Conservation (phyloP, 2,329 filamentous ascomycete species). For the Penicillium sp. region DNA sequence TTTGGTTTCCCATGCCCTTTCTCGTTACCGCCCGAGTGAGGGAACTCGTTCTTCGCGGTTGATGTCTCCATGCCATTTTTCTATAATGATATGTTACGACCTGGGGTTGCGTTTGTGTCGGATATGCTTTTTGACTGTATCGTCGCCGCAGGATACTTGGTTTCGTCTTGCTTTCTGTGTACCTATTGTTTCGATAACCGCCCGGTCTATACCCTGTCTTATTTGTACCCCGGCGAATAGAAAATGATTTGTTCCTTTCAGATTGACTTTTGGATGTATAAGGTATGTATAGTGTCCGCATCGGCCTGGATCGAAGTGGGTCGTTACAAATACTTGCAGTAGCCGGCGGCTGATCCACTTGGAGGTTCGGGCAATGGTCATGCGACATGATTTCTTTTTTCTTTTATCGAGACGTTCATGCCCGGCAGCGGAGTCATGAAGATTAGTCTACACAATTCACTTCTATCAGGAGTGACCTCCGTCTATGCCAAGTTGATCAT, state of each 20-base stretch:
- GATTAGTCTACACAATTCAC: not conserved
- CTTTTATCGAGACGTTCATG: not conserved
- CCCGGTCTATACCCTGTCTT: conserved; percentile 6
- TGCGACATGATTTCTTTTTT: not conserved
- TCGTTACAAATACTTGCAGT: not conserved
- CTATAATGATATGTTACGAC: conserved; percentile 26
- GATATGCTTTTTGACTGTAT: conserved; percentile 11
- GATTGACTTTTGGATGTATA: not conserved
- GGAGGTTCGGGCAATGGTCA: not conserved
- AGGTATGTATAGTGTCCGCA: too few relatives aligned
- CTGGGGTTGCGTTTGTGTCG: conserved; percentile 7
- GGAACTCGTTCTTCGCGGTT: conserved; percentile 9
- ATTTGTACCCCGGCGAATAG: not conserved
- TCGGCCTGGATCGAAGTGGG: not conserved
- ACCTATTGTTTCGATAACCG: conserved; percentile 17
- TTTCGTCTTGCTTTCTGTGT: conserved; percentile 14
- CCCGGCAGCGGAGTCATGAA: not conserved
- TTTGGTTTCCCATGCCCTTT: conserved; percentile 14
- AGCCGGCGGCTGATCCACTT: not conserved
- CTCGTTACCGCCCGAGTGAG: conserved; percentile 9
- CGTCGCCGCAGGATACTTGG: conserved; percentile 6
- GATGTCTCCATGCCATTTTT: conserved; percentile 24
- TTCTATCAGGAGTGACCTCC: not conserved
- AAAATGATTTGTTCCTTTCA: not conserved
- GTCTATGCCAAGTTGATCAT: conserved; percentile 1